Conservation (phyloP, 2,329 filamentous ascomycete genomes). For the Phialemoniopsis sp. region DNA sequence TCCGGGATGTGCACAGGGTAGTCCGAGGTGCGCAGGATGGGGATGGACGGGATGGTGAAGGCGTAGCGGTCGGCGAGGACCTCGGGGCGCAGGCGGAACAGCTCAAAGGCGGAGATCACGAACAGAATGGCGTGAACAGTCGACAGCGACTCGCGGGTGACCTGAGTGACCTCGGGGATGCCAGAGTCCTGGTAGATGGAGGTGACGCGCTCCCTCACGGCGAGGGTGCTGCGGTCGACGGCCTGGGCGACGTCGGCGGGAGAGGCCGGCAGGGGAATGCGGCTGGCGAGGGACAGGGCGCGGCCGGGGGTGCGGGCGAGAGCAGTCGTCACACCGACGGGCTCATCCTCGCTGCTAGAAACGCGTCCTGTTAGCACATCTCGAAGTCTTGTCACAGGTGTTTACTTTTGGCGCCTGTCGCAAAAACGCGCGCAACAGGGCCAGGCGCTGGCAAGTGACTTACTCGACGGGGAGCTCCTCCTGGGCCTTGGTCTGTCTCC, state of each 20-base stretch:
- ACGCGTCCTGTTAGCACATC: neutral
- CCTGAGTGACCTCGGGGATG: conserved; percentile 61
- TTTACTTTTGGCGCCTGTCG: neutral
- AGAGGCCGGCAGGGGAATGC: conserved; percentile 73
- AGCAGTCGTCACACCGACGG: conserved; percentile 33
- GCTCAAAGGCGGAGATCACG: conserved; percentile 65
- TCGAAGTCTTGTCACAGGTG: neutral
- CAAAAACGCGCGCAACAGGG: neutral
- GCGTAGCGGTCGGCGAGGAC: conserved; percentile 69
- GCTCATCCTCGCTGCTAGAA: conserved; percentile 23
- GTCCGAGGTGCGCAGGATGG: conserved; percentile 45
- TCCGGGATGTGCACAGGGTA: conserved; percentile 70
- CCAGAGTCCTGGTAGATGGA: conserved; percentile 62
- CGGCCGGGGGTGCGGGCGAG: conserved; percentile 46
- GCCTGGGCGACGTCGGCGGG: conserved; percentile 73
- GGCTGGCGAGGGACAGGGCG: conserved; percentile 49
- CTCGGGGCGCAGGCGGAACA: conserved; percentile 63
- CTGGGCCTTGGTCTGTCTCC: conserved; percentile 37
- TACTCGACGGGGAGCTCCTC: conserved; percentile 41
- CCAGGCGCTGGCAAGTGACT: conserved; percentile 19
- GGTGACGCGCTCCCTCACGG: conserved; percentile 61
- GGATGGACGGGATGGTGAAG: conserved; percentile 65
- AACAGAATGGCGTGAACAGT: conserved; percentile 70
- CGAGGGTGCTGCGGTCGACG: conserved; percentile 67
- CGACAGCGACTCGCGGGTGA: conserved; percentile 65